These are phyloP conservation scores for Ammopiptanthus mongolicus DNA, from an alignment of 306 rosid species.

Conservation along the genomic window DNA sequence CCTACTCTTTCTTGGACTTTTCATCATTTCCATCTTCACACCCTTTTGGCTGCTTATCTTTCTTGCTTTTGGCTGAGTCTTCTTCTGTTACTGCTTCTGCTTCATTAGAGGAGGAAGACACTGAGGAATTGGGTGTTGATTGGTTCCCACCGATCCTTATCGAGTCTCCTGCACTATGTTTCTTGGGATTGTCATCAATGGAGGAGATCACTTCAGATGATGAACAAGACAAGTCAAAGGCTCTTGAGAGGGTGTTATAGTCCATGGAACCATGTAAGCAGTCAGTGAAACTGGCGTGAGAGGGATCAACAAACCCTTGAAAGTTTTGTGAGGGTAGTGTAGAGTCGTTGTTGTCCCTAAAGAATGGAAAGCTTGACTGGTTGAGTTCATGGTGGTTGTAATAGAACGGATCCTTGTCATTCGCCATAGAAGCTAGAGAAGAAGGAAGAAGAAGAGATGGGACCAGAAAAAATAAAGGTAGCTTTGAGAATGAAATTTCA, in stretches of 20 bases:
- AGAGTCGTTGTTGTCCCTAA: slow-evolving; percentile 18
- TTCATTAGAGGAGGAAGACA: slow-evolving; percentile 72
- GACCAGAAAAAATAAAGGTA: slow-evolving; percentile 10
- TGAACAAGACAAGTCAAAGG: slow-evolving; percentile 82
- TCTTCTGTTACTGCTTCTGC: slow-evolving; percentile 43
- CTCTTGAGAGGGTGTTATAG: slow-evolving; percentile 65
- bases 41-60: slow-evolving; percentile 48
- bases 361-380: slow-evolving; percentile 38
- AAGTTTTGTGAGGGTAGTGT: slow-evolving; percentile 23
- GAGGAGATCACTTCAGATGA: slow-evolving; percentile 62
- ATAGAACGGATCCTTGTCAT: slow-evolving; percentile 50
- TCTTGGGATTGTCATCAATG: slow-evolving; percentile 32
- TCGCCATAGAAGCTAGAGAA: slow-evolving; percentile 38
- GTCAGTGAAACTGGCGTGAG: slow-evolving; percentile 62
- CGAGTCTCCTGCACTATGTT: slow-evolving; percentile 32
- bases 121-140: slow-evolving; percentile 51
- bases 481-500: slow-evolving; percentile 35
- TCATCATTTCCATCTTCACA: slow-evolving; percentile 46
- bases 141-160: slow-evolving; percentile 37
- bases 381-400: slow-evolving; percentile 46
- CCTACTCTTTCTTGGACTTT: slow-evolving; percentile 74
- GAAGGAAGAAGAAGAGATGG: background rate
- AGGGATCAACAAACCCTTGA: slow-evolving; percentile 41
- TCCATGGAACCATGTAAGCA: slow-evolving; percentile 69
- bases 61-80: slow-evolving; percentile 53